Conservation (phyloP, 208 protist genomes). For the Trypanosoma melophagium region DNA sequence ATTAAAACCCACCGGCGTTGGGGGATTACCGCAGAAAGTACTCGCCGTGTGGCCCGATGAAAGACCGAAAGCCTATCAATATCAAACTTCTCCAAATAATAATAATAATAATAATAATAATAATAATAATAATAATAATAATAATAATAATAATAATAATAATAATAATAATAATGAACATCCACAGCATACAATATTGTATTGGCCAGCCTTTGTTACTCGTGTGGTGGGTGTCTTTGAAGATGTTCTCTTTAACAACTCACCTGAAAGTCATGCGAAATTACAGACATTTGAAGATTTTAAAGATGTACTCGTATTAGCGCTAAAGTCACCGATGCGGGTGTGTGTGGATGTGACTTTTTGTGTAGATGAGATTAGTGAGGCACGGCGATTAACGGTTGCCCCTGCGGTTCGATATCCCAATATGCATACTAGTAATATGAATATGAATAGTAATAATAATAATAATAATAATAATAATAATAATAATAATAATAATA, state of each 20-base stretch:
- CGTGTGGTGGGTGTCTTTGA: slow-evolving; percentile 46
- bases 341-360: slow-evolving; percentile 70
- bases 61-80: background rate
- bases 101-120: too few species aligned
- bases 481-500: too few species aligned
- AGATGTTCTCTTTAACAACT: slow-evolving; percentile 40
- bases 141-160: slow-evolving; percentile 1
- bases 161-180: background rate
- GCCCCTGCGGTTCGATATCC: slow-evolving; percentile 22
- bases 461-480: background rate
- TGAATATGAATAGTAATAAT: background rate
- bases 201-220: slow-evolving; percentile 74
- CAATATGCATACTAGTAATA: background rate
- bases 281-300: slow-evolving; percentile 53
- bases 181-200: slow-evolving; percentile 28
- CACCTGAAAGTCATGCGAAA: slow-evolving; percentile 27
- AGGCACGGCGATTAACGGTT: slow-evolving; percentile 34
- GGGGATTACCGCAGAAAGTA: slow-evolving; percentile 35
- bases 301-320: slow-evolving; percentile 41
- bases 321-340: slow-evolving; percentile 44
- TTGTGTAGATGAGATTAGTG: slow-evolving; percentile 68
- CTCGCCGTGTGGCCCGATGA: slow-evolving; percentile 54
- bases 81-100: too few species aligned
- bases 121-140: slow-evolving; percentile 1
- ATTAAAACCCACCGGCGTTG: slow-evolving; percentile 21